Percentiles rank a stretch among this genome's conserved stretches.
phyloP scores from a whole-genome alignment of 352 stramenopile genomes.

The Pythium monospermum region DNA sequence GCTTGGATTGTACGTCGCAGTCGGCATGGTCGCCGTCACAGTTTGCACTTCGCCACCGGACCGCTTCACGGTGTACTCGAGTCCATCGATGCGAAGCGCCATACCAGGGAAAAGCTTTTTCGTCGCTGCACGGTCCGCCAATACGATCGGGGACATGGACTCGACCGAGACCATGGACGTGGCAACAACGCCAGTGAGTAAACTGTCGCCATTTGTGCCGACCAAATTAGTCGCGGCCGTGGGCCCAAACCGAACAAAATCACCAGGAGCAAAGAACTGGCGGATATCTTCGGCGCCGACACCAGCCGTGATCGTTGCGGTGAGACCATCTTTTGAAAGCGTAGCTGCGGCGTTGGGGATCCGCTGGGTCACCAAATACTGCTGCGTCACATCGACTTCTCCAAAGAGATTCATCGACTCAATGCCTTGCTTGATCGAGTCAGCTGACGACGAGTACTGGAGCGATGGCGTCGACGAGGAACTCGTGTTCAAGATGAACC shows the following conservation, averaged over 20 bases:
- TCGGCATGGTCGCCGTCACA: constrained; percentile 36
- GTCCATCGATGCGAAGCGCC: constrained; percentile 84
- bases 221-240: constrained; percentile 30
- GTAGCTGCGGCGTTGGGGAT: constrained; percentile 52
- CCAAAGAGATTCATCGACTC: constrained; percentile 74
- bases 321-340: constrained; percentile 44
- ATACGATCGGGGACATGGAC: constrained; percentile 48
- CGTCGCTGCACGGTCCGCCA: constrained; percentile 26
- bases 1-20: constrained; percentile 19
- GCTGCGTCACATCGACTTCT: constrained; percentile 57
- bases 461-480: constrained; percentile 40
- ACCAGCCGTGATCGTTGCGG: constrained; percentile 34
- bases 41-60: constrained; percentile 91
- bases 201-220: constrained; percentile 62
- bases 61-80: constrained; percentile 80
- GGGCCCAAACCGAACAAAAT: constrained; percentile 63
- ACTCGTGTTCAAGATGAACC: constrained; percentile 42
- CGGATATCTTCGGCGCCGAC: constrained; percentile 55
- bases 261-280: constrained; percentile 53
- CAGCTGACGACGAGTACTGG: constrained; percentile 48
- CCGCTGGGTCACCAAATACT: constrained; percentile 43
- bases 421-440: constrained; percentile 65
- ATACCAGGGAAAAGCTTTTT: constrained; percentile 72
- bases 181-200: constrained; percentile 35
- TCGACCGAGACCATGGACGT: constrained; percentile 47